Evolutionary conservation across 2,329 filamentous ascomycete species (phyloP), one percentile per base, ranked within the genome.

Genomic region (Colletotrichum sp.): DNA sequence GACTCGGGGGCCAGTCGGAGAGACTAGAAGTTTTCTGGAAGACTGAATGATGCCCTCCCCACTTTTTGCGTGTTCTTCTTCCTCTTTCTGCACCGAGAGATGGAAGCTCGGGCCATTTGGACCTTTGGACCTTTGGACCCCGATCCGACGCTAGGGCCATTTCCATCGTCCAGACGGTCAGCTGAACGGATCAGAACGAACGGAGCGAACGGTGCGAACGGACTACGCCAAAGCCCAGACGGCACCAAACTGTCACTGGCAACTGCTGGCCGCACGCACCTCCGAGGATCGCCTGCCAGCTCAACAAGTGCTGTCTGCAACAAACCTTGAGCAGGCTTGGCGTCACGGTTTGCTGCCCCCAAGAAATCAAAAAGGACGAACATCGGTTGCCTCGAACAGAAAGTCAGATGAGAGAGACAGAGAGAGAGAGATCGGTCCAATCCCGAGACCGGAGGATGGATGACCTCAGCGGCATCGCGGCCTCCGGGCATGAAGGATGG

Each of bases 11-110:
- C 65, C 47, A n/a, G 54, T 70, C 36, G 66, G 59, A 33, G 68
- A 73, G 68, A 73, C 68, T 73, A 73, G 72, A 73, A 73, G 21
- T 63, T 63, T 73, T 73, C 72, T 67, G 62, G 72, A 73, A 73
- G 33, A 36, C 24, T 27, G 24, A 38, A 21, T 27, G 24, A 34
- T 3, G 6, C 43, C 9, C 2, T 36, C 34, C 6, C 51, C 61
- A 33, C 36, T 57, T 62, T 66, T 24, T 8, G 7, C 63, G 31
- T 43, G 38, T 21, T 13, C n/a, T 21, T 51, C 18, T 47, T n/a
- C 38, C 38, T 47, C 38, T 47, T 47, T 47, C 38, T 47, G 38
- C 38, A 47, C 38, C 38, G 38, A 47, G 38, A 47, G 29, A 31
- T 8, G 38, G 18, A 43, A 43, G 38, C 38, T 47, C 38, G 38